Conservation (phyloP, 1,139 yeast species). For the Yamadazyma mexicana region DNA sequence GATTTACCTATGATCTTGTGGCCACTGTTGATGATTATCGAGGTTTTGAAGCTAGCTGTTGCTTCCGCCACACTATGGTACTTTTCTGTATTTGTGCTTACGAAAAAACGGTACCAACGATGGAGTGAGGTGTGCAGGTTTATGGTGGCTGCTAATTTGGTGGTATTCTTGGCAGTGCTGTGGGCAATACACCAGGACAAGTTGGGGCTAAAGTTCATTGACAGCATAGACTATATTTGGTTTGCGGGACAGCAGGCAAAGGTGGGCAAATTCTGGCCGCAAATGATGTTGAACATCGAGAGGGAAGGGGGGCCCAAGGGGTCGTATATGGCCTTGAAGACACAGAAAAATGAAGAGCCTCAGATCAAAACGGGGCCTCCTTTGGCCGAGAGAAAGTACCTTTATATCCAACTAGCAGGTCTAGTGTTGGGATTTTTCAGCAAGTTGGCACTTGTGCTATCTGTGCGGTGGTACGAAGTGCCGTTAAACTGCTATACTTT, state of each 20-base stretch:
- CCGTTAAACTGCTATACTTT: constrained; percentile 25
- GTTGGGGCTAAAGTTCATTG: constrained; percentile 19
- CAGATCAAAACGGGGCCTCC: not conserved
- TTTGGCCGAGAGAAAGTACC: not conserved
- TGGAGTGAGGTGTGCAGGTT: constrained; percentile 18
- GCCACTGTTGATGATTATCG: constrained; percentile 13
- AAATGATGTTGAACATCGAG: constrained; percentile 13
- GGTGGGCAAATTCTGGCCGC: constrained; percentile 25
- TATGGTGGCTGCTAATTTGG: constrained; percentile 10
- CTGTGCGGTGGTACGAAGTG: constrained; percentile 20
- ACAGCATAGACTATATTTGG: constrained; percentile 32
- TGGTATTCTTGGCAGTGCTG: constrained; percentile 9
- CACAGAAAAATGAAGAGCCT: not conserved
- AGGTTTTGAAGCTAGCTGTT: constrained; percentile 15
- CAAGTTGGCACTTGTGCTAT: not conserved
- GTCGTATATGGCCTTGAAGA: not conserved
- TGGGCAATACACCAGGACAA: not conserved
- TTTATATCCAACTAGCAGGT: not conserved
- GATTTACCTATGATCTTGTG: not conserved
- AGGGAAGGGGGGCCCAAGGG: not conserved
- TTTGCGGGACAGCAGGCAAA: constrained; percentile 18
- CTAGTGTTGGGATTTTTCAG: not conserved
- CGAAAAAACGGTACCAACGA: constrained; percentile 25
- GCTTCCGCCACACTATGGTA: constrained; percentile 17
- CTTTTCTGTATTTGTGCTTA: constrained; percentile 17